Conservation (phyloP, 805 yeast species). For the Lipomyces kockii region DNA sequence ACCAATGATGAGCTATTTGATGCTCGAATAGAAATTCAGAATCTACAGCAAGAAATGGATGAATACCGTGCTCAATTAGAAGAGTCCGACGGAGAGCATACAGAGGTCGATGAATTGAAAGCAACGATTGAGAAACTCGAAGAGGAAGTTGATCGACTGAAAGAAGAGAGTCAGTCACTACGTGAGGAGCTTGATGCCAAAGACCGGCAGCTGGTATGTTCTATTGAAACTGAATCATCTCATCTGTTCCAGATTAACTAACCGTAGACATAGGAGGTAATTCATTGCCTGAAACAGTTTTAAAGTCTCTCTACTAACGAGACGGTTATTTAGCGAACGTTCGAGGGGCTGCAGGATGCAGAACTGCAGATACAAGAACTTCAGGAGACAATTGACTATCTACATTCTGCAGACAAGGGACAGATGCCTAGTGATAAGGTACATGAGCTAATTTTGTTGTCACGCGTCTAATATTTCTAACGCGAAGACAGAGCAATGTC, state of each 20-base stretch:
- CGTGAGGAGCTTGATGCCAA: slow-evolving; percentile 14
- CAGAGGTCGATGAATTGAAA: slow-evolving; percentile 14
- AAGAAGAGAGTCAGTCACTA: slow-evolving; percentile 22
- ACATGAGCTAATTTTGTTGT: not conserved
- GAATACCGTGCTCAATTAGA: slow-evolving; percentile 30
- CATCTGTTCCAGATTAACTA: not conserved
- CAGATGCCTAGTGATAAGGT: not conserved
- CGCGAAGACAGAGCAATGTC: not conserved
- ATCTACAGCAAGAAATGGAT: slow-evolving; percentile 32
- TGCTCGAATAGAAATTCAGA: slow-evolving; percentile 22
- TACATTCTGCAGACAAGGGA: slow-evolving; percentile 7
- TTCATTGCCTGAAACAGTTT: not conserved
- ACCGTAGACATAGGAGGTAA: slow-evolving; percentile 3
- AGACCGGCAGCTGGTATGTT: slow-evolving; percentile 10
- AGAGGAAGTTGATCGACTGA: slow-evolving; percentile 19
- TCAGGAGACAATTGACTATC: slow-evolving; percentile 21
- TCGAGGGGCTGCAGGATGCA: slow-evolving; percentile 17
- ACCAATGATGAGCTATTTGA: slow-evolving; percentile 17
- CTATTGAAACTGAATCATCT: not conserved
- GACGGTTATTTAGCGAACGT: not conserved
- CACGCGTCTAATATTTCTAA: not conserved
- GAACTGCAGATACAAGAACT: slow-evolving; percentile 19
- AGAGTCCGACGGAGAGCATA: slow-evolving; percentile 29
- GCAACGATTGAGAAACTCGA: slow-evolving; percentile 23
- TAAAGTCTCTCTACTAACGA: not conserved